Percentiles rank a stretch among this genome's conserved stretches.
Conservation (phyloP, 345 rosid genomes). For the Noccaea bulbosa region DNA sequence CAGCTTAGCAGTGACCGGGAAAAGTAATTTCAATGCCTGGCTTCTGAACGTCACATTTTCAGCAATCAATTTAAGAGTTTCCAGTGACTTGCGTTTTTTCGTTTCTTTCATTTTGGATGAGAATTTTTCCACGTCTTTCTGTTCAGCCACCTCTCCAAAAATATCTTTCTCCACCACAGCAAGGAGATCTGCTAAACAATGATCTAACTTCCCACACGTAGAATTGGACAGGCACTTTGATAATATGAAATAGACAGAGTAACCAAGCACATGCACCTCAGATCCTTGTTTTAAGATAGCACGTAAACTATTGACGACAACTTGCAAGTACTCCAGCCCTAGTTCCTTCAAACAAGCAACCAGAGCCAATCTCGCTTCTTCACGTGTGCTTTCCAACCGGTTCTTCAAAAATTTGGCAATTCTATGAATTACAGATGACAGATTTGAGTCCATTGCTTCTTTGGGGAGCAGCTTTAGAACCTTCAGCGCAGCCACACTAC, state of each 20-base stretch:
- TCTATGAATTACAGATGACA: slow-evolving; percentile 74
- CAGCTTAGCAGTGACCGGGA: slow-evolving; percentile 63
- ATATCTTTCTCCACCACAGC: slow-evolving; percentile 72
- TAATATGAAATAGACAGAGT: slow-evolving; percentile 67
- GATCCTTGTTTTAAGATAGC: slow-evolving; percentile 79
- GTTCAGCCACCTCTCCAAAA: slow-evolving; percentile 90
- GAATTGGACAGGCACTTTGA: slow-evolving; percentile 55
- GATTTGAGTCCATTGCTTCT: slow-evolving; percentile 73
- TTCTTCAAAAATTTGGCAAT: slow-evolving; percentile 72
- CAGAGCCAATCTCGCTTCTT: slow-evolving; percentile 85
- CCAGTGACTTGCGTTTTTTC: slow-evolving; percentile 66
- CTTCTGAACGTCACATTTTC: slow-evolving; percentile 69
- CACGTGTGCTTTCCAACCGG: slow-evolving; percentile 66
- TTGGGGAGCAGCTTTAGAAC: slow-evolving; percentile 85
- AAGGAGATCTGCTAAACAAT: slow-evolving; percentile 80
- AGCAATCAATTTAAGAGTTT: slow-evolving; percentile 75
- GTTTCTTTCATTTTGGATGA: slow-evolving; percentile 95
- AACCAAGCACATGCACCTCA: slow-evolving; percentile 89
- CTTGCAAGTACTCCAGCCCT: slow-evolving; percentile 78
- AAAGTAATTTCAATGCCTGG: slow-evolving; percentile 68
- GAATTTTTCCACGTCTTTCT: slow-evolving; percentile 85
- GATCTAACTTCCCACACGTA: slow-evolving; percentile 65
- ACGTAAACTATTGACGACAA: slow-evolving; percentile 61
- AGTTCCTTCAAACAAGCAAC: slow-evolving; percentile 90
- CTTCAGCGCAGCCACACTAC: slow-evolving; percentile 76